Percentiles rank a stretch among this genome's conserved stretches.
These are phyloP conservation scores for Chalciporus chontae DNA, from an alignment of 768 basidiomycete genomes.

Conservation along the genomic window DNA sequence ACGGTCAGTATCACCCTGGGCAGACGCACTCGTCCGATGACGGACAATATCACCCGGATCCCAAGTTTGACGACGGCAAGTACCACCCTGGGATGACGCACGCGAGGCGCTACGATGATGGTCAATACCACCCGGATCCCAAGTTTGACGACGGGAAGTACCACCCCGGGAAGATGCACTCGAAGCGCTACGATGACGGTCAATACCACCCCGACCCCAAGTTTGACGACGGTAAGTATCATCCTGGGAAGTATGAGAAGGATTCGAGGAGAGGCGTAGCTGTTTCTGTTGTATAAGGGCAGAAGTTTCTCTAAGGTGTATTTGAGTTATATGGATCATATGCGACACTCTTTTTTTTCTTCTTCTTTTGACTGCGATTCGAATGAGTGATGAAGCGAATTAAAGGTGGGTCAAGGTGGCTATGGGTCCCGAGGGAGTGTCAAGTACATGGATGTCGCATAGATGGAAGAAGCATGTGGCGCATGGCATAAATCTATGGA, in stretches of 20 bases:
- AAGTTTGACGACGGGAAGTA: not conserved
- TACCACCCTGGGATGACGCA: not conserved
- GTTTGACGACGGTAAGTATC: conserved; percentile 7
- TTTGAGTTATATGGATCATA: conserved; percentile 5
- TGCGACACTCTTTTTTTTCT: conserved; percentile 16
- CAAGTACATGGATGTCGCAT: too few species aligned
- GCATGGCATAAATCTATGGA: too few species aligned
- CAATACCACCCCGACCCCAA: not conserved
- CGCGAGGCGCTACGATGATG: not conserved
- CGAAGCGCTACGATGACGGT: conserved; percentile 2
- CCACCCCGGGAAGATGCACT: not conserved
- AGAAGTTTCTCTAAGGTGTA: not conserved
- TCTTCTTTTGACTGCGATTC: conserved; percentile 7
- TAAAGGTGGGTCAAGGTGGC: too few species aligned
- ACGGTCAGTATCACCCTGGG: not conserved
- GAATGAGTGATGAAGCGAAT: not conserved
- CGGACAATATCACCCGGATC: conserved; percentile 4
- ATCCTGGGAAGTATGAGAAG: conserved; percentile 5
- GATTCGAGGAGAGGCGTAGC: not conserved
- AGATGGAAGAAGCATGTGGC: too few species aligned
- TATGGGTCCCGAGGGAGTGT: too few species aligned
- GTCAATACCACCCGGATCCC: not conserved
- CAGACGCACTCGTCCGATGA: not conserved
- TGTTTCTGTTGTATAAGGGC: not conserved
- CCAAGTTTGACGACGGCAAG: not conserved